Conservation (phyloP, 2,329 filamentous ascomycete species). For the Ophiostoma himal-ulmi region DNA sequence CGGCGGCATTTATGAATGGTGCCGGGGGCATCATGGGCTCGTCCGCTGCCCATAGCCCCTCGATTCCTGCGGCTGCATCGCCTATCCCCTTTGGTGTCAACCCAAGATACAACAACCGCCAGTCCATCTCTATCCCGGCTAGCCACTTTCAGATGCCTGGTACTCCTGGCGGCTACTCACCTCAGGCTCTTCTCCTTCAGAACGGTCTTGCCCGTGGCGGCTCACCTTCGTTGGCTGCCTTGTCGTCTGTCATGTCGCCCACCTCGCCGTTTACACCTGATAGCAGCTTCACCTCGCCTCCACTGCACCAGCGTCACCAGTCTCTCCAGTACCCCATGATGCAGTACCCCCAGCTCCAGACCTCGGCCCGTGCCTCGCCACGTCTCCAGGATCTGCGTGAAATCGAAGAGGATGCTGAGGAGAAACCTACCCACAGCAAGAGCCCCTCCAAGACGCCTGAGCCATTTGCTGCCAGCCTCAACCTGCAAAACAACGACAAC, state of each 20-base stretch:
- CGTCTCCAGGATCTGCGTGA: constrained; percentile 68
- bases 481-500: constrained; percentile 76
- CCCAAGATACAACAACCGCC: constrained; percentile 60
- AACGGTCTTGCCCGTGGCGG: constrained; percentile 50
- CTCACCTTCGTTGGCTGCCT: constrained; percentile 57
- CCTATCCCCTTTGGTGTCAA: constrained; percentile 58
- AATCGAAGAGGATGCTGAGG: constrained; percentile 56
- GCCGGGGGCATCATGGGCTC: constrained; percentile 31
- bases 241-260: constrained; percentile 56
- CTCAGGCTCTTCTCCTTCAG: constrained; percentile 47
- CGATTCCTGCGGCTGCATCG: constrained; percentile 60
- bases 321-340: constrained; percentile 54
- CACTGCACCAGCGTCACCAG: constrained; percentile 52
- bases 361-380: constrained; percentile 51
- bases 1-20: constrained; percentile 46
- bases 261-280: constrained; percentile 57
- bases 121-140: constrained; percentile 63
- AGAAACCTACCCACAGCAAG: constrained; percentile 36
- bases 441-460: constrained; percentile 52
- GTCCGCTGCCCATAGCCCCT: constrained; percentile 58
- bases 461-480: constrained; percentile 55
- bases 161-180: constrained; percentile 55
- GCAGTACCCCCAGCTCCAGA: constrained; percentile 53
- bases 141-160: constrained; percentile 61
- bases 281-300: constrained; percentile 38